Percentiles rank a stretch among this genome's conserved stretches.
Conservation (phyloP, 1,284 basidiomycete species). For the Ustanciosporium gigantosporum region DNA sequence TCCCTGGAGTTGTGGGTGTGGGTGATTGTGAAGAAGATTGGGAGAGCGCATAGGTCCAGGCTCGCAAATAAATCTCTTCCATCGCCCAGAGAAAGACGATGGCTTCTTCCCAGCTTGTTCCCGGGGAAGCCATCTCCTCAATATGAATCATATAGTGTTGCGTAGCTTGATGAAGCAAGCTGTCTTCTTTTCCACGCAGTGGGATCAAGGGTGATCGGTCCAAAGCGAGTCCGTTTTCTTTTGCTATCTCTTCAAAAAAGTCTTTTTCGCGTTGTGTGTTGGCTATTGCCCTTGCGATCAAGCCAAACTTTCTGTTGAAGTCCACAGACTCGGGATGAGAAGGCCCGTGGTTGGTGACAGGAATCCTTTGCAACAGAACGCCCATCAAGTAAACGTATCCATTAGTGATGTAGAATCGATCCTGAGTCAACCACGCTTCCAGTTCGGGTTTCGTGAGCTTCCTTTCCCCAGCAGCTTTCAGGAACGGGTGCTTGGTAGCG, state of each 20-base stretch:
- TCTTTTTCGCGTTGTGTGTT: not conserved
- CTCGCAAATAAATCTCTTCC: constrained; percentile 71
- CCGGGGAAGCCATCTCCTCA: not conserved
- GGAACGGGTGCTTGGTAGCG: not conserved
- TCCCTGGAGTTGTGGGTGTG: not conserved
- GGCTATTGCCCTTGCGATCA: not conserved
- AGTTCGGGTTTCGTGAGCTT: not conserved
- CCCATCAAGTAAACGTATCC: constrained; percentile 16
- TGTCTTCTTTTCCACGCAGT: not conserved
- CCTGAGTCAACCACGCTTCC: constrained; percentile 23
- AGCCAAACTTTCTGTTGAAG: not conserved
- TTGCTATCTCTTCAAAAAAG: not conserved
- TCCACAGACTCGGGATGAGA: not conserved
- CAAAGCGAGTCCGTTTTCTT: not conserved
- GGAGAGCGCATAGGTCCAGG: constrained; percentile 67
- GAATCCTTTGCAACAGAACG: constrained; percentile 1
- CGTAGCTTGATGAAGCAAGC: not conserved
- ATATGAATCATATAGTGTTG: not conserved
- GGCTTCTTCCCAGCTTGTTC: not conserved
- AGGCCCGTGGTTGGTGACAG: not conserved
- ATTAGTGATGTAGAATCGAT: constrained; percentile 17
- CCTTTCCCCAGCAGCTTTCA: not conserved
- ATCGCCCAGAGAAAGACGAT: constrained; percentile 76
- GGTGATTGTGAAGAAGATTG: not conserved
- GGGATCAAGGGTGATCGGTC: not conserved